Conservation (phyloP, 1,139 yeast species). For the Debaryomyces fabryi region DNA sequence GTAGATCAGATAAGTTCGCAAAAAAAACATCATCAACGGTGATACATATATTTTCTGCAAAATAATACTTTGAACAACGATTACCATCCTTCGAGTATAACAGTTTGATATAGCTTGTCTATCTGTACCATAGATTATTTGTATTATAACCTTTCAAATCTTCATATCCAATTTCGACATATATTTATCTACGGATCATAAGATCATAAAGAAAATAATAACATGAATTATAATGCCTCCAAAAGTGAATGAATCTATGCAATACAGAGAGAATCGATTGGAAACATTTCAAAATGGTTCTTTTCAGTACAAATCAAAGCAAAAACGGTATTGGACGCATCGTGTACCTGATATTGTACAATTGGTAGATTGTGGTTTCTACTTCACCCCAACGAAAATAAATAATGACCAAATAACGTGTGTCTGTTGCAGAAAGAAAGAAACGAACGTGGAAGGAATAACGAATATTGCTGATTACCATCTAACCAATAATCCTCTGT, state of each 20-base stretch:
- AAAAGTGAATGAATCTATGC: conserved; percentile 13
- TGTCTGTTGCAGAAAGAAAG: conserved; percentile 56
- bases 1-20: conserved; percentile 1
- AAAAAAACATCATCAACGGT: neutral
- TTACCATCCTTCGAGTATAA: neutral
- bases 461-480: conserved; percentile 48
- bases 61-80: neutral
- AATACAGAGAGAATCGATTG: conserved; percentile 13
- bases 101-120: neutral
- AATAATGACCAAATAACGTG: conserved; percentile 59
- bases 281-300: conserved; percentile 14
- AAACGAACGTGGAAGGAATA: conserved; percentile 36
- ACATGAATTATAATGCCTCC: conserved; percentile 12
- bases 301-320: conserved; percentile 15
- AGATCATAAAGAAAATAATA: neutral
- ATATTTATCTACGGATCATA: neutral
- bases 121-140: neutral
- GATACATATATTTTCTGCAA: neutral
- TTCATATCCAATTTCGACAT: neutral
- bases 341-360: conserved; percentile 18
- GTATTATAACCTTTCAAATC: neutral
- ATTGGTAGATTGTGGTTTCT: conserved; percentile 68
- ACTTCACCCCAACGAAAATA: conserved; percentile 57
- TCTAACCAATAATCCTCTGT: conserved; percentile 44
- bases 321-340: conserved; percentile 21